phyloP scores from a whole-genome alignment of 73 alveolate genomes.

The Paramecium octaurelia region DNA sequence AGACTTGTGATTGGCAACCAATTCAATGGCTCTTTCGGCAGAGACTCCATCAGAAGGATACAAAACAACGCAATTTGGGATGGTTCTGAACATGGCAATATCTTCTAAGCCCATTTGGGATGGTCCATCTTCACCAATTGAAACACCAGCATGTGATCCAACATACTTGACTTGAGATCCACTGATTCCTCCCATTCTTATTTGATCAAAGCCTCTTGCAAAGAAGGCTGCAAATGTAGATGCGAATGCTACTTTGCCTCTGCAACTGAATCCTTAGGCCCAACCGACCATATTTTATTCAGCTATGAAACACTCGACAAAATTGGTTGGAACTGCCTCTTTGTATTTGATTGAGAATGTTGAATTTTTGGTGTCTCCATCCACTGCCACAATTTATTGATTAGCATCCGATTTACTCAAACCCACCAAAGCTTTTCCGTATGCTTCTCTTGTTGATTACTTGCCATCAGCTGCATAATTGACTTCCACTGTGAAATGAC shows the following conservation, averaged over 20 bases:
- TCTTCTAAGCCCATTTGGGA: conserved; percentile 84
- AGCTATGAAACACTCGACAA: conserved; percentile 80
- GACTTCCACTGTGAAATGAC: neutral
- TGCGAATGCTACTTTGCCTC: conserved; percentile 78
- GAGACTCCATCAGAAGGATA: conserved; percentile 83
- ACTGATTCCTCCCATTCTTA: conserved; percentile 80
- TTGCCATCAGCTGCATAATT: conserved; percentile 28
- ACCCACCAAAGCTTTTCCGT: conserved; percentile 70
- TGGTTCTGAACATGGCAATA: conserved; percentile 72
- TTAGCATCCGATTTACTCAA: conserved; percentile 64
- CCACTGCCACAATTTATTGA: conserved; percentile 70
- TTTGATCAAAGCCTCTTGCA: conserved; percentile 78
- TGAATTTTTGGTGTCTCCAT: conserved; percentile 80
- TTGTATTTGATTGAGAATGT: conserved; percentile 64
- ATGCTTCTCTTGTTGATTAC: conserved; percentile 77
- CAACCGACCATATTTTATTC: conserved; percentile 80
- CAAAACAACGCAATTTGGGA: conserved; percentile 73
- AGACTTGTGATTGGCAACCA: conserved; percentile 78
- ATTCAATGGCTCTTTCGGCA: conserved; percentile 70
- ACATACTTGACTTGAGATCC: conserved; percentile 69
- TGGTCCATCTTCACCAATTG: conserved; percentile 85
- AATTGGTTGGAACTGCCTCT: conserved; percentile 70
- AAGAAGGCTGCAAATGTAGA: conserved; percentile 82
- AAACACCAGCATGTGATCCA: conserved; percentile 84
- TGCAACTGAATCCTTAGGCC: conserved; percentile 69